Base-by-base conservation (phyloP, 2,329 filamentous ascomycete genomes). In the Diaporthe capsici region DNA sequence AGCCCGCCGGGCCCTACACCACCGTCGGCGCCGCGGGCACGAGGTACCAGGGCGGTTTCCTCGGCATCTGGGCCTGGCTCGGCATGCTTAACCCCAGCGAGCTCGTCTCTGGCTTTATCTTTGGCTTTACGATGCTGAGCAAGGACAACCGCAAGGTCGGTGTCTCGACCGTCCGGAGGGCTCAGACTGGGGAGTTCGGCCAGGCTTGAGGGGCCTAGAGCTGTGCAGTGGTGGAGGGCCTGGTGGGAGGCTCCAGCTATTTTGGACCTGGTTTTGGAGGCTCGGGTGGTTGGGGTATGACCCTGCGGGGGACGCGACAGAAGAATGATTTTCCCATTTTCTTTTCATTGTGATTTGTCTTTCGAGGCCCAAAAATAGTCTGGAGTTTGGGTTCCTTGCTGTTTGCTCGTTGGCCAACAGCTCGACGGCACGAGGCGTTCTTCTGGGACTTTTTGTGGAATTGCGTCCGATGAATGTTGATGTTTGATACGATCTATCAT, bases 21-120 rank as follows among this genome's bases (percentile, higher is more conserved):
- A 31, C 68, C 17, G 61, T 77, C 6, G 71, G 60, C 12, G 76
- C 77, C 57, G 76, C 68, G 1, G 76, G 77, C 0, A 76, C 73
- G n/a, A 75, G 73, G 4, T 81, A 81, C 70, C 77, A 80, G 39
- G 79, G 80, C n/a, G 80, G 80, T 1, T 51, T 75, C 2, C 75
- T 77, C 0, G 80, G 79, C 0, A 51, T 80, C n/a, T 73, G 77
- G 72, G 80, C 80, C 25, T 78, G 78, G 53, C n/a, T 77, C 17
- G 75, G 68, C 61, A 73, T 79, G 76, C 25, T 77, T 13, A 78
- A 78, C 72, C 78, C 78, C n/a, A 73, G 71, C n/a, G 78, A 80
- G 76, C 80, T 76, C 1, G 72, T 78, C 15, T 68, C 73, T 1
- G 76, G 75, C 3, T 67, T 78, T 13, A 15, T 42, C 9, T 76